Percentiles rank a stretch among this genome's conserved stretches.
Evolutionary conservation across 176 grass and related monocot species (phyloP).

Genomic region (Oryza nivara): DNA sequence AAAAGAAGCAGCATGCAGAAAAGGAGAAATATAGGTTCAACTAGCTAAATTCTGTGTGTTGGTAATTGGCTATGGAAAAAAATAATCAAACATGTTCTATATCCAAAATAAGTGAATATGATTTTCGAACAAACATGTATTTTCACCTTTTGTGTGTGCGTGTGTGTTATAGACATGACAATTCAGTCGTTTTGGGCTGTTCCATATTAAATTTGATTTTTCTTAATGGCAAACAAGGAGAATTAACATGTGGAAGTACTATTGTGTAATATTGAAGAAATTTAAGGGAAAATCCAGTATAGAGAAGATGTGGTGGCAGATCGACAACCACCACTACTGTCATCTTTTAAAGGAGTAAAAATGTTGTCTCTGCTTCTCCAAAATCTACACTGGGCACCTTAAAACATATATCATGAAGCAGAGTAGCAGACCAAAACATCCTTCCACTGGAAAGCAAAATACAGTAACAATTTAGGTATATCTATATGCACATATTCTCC

Average conservation of each 20-base stretch:
- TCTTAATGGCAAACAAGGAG: neutral
- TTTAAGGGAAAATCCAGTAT: neutral
- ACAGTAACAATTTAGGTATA: neutral
- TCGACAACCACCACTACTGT: neutral
- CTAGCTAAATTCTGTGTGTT: neutral
- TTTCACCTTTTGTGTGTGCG: neutral
- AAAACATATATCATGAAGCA: conserved; percentile 26
- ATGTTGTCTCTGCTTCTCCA: conserved; percentile 8
- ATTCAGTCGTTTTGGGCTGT: neutral
- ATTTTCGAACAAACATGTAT: neutral
- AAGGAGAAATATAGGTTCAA: too few relatives aligned
- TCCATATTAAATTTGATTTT: neutral
- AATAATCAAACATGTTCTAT: neutral
- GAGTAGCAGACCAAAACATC: conserved; percentile 19
- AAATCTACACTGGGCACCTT: conserved; percentile 4
- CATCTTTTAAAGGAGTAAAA: neutral
- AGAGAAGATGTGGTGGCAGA: neutral
- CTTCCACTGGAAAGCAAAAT: conserved; percentile 22
- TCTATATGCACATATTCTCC: conserved; percentile 16
- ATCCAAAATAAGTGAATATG: neutral
- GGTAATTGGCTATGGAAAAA: neutral
- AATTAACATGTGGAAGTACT: neutral
- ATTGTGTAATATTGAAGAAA: neutral
- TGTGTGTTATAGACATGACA: neutral
- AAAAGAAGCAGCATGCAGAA: too few relatives aligned